These are phyloP conservation scores for Tolypocladium sp. DNA, from an alignment of 2,329 filamentous ascomycete species.

Conservation along the genomic window DNA sequence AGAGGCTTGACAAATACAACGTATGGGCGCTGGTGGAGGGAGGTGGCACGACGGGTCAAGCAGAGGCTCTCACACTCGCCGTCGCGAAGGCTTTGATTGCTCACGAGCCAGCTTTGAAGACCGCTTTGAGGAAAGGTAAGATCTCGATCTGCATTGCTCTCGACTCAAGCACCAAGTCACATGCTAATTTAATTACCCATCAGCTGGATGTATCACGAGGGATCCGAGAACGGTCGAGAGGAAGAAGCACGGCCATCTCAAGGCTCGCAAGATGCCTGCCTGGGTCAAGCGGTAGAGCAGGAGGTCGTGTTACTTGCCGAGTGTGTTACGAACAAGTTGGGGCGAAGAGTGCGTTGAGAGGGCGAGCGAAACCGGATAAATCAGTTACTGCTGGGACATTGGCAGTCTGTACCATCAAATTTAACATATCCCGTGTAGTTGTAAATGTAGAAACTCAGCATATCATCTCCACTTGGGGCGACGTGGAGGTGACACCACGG, in stretches of 20 bases:
- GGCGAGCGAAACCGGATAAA: background rate
- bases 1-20: conserved; percentile 91
- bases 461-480: background rate
- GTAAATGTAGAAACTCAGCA: background rate
- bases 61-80: conserved; percentile 85
- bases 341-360: background rate
- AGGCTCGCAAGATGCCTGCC: conserved; percentile 94
- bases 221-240: conserved; percentile 90
- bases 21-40: conserved; percentile 79
- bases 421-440: background rate
- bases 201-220: conserved; percentile 87
- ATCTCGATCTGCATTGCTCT: background rate
- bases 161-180: background rate
- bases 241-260: conserved; percentile 93
- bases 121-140: conserved; percentile 80
- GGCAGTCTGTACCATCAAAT: background rate
- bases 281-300: conserved; percentile 78
- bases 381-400: background rate
- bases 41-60: conserved; percentile 89
- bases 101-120: conserved; percentile 89
- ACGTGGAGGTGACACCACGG: background rate
- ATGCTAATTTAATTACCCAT: conserved; percentile 10
- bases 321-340: background rate
- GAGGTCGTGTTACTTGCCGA: background rate
- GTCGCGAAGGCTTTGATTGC: conserved; percentile 79